Evolutionary conservation across 2,329 filamentous ascomycete genomes (phyloP), one percentile per base, ranked within the genome.

Genomic region (Trichophyton mentagrophytes): DNA sequence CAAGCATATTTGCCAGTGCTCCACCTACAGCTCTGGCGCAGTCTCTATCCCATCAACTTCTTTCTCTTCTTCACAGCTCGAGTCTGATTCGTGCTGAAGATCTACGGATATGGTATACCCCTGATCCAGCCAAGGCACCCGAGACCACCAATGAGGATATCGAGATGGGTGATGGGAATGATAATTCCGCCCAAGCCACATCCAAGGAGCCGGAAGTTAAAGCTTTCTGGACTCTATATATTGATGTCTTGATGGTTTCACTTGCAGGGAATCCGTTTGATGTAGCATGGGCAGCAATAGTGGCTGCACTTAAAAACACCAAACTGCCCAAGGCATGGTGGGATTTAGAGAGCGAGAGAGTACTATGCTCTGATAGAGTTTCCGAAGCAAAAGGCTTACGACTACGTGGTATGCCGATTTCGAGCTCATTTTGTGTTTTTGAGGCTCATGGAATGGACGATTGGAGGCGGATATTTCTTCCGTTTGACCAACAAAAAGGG

Each of bases 171-270:
- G 73, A 77, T 60, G 69, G 74, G 25, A 66, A 67, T 44, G 65
- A 68, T 3, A 62, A 65, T 11, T 64, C 67, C 1, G 66, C 65
- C 27, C 64, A 65, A 51, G 53, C 65, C 1, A 68, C 73, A 13
- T 66, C 68, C 46, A n/a, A 42, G 27, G 47, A 20, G 27, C 71
- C 72, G 6, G 79, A 84, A 64, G 74, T 92, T 9, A 92, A 88
- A 71, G 93, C 87, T 0, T 97, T 95, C 73, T 99, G 92, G 93
- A 86, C 89, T 8, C 83, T 99, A 20, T 96, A 96, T 73, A 88
- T 99, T 65, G 92, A 97, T 70, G 80, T 96, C n/a, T 82, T 96
- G 69, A 93, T 96, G 75, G 86, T 99, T 66, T 95, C 89, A 0
- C 84, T 96, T 57, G 91, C 96, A 65, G 92, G 92, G 4, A 95